Base-by-base conservation (phyloP, 441 rosid genomes). In the Gossypium trilobum region DNA sequence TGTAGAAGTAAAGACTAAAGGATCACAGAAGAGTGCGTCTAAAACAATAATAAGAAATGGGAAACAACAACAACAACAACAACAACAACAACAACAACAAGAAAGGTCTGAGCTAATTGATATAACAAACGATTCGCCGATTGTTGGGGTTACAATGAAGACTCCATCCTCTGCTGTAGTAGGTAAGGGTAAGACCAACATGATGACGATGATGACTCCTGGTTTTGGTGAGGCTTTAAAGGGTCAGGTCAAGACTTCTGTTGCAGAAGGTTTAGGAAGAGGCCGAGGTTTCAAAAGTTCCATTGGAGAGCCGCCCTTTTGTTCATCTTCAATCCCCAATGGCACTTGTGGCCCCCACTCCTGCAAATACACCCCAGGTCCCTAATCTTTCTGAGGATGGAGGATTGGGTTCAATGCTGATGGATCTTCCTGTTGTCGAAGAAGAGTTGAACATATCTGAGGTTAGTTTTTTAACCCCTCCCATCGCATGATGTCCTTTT, bases 141-240 rank as follows among this genome's bases (percentile, higher is more conserved):
- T 19, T 19, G 20, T 19, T 19, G 20, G 20, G 20, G 20, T 94
- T 48, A 93, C 97, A 13, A 75, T 62, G 78, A 82, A 74, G 81
- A 87, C 91, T 1, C 97, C 98, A 1, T 87, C 87, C 13, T 85
- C 92, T 2, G 82, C 81, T 17, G 20, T 84, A 29, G 36, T 29
- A 9, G 46, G 72, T 67, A 88, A 89, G 79, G 7, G 36, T 29
- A 29, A 5, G 7, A 29, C 36, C 36, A 78, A 60, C 75, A 72
- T 5, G 60, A 13, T 4, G 52, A 9, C 8, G 7, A 16, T n/a
- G n/a, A 59, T 39, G 31, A 90, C 97, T 5, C 97, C 97, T 20
- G 97, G 93, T 0, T 91, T 97, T 13, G 96, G 96, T 25, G 98
- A 94, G 85, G 91, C 93, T 1, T 78, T 92, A 10, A 87, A 97